phyloP scores from a whole-genome alignment of 257 asterid genomes.

The Echium plantagineum region DNA sequence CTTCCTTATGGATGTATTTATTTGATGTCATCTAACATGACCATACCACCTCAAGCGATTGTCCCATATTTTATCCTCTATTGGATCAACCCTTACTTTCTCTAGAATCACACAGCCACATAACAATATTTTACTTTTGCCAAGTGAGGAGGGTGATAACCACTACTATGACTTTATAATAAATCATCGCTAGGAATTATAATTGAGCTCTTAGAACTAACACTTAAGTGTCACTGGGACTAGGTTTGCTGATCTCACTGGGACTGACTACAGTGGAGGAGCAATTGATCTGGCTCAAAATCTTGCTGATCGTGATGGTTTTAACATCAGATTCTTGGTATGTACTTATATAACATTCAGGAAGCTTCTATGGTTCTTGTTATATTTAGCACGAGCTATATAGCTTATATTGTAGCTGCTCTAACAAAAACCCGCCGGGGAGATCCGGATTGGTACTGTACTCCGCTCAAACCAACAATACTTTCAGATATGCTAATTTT shows the following conservation, averaged over 20 bases:
- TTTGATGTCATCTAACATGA: too few species aligned
- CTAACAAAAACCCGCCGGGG: neutral
- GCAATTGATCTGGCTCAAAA: constrained; percentile 79
- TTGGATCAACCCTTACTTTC: too few species aligned
- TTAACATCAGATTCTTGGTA: constrained; percentile 70
- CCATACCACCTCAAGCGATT: too few species aligned
- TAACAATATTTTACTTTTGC: neutral
- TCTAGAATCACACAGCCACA: too few species aligned
- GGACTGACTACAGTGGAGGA: constrained; percentile 92
- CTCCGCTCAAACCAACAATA: neutral
- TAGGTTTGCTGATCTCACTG: constrained; percentile 97
- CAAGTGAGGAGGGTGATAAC: neutral
- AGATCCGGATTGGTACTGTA: neutral
- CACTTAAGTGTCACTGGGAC: constrained; percentile 14
- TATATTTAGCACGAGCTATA: neutral
- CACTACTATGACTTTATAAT: constrained; percentile 1
- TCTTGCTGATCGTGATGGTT: constrained; percentile 84
- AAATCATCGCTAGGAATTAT: neutral
- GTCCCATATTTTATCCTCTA: too few species aligned
- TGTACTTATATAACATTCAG: neutral
- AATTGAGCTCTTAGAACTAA: constrained; percentile 13
- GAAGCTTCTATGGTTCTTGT: neutral
- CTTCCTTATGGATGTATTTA: too few species aligned
- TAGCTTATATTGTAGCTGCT: neutral
- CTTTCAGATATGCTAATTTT: too few species aligned